Conservation (phyloP, 768 basidiomycete species). For the Dioszegia crocea region DNA sequence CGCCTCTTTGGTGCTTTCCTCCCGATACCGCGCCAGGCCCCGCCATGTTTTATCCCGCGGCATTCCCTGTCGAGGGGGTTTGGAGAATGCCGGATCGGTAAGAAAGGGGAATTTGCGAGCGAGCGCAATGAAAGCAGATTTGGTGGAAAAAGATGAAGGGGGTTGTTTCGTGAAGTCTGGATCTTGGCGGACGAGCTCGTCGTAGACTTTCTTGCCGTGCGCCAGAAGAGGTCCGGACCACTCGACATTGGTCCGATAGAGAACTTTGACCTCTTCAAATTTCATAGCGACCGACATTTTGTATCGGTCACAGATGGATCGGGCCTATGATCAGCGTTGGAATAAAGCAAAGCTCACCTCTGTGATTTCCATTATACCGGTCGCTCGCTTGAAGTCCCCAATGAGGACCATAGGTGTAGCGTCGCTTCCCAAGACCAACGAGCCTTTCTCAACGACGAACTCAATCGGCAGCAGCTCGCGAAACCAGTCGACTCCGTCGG, state of each 20-base stretch:
- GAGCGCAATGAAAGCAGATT: conserved; percentile 35
- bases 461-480: conserved; percentile 84
- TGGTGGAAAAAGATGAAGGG: conserved; percentile 36
- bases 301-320: conserved; percentile 75
- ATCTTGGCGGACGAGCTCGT: conserved; percentile 55
- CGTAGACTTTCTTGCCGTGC: conserved; percentile 63
- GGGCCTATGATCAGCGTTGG: conserved; percentile 56
- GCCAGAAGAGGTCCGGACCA: conserved; percentile 65
- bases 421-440: conserved; percentile 76
- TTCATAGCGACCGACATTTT: conserved; percentile 71
- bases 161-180: conserved; percentile 30
- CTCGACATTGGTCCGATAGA: conserved; percentile 69
- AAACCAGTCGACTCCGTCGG: conserved; percentile 49
- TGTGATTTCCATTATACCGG: conserved; percentile 75
- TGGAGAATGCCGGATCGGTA: conserved; percentile 30
- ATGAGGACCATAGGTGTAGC: conserved; percentile 80
- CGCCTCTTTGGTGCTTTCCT: conserved; percentile 1
- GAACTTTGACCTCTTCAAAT: conserved; percentile 63
- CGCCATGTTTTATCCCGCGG: conserved; percentile 48
- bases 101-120: conserved; percentile 35
- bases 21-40: conserved; percentile 52
- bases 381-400: conserved; percentile 69
- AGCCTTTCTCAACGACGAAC: conserved; percentile 70
- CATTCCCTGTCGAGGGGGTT: conserved; percentile 35
- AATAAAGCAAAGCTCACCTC: conserved; percentile 55